Base-by-base conservation (phyloP, 2,329 filamentous ascomycete species). In the Fusarium algeriense region DNA sequence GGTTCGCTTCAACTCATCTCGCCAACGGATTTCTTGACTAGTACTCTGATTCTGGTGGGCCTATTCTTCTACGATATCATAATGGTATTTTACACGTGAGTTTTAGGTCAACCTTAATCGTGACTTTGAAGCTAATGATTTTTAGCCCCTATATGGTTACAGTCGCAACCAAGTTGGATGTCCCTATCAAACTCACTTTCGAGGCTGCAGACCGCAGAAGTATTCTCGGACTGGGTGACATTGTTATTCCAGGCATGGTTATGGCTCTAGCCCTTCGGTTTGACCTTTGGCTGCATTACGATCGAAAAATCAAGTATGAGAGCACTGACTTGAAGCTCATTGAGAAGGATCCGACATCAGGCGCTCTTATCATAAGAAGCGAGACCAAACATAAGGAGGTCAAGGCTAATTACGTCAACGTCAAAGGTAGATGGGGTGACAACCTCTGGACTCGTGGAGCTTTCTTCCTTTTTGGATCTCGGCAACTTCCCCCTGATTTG, bases 1-100 rank as follows among this genome's bases (percentile, higher is more conserved):
- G 88, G 89, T 11, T 90, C 93, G 7, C 86, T 98, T 60, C 89
- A 95, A 75, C 83, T 97, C 57, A 89, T 98, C 84, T 97, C 94
- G 2, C 94, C 95, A 0, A 97, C 94, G 0, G 95, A 93, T 0
- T 97, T 98, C 78, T 83, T 88, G 59, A 97, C 93, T 0, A 94
- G 94, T 1, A 92, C 91, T 10, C 81, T 95, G 45, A 90, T 98
- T 13, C 85, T 98, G 2, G 83, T 85, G 13, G 93, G 92, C 0
- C 85, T 98, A 2, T 98, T 98, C 83, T 89, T 97, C 77, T 99
- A 99, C 78, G 95, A 99, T 78, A 95, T 99, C 52, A 90, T 96
- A 80, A 94, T 95, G 86, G 93, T 96, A 9, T 96, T 96, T 78
- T 96, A 92, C 78, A 95, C 92, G 83, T 90, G 78, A 81, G 88